Conservation (phyloP, 306 rosid genomes). For the Cyamopsis tetragonoloba region DNA sequence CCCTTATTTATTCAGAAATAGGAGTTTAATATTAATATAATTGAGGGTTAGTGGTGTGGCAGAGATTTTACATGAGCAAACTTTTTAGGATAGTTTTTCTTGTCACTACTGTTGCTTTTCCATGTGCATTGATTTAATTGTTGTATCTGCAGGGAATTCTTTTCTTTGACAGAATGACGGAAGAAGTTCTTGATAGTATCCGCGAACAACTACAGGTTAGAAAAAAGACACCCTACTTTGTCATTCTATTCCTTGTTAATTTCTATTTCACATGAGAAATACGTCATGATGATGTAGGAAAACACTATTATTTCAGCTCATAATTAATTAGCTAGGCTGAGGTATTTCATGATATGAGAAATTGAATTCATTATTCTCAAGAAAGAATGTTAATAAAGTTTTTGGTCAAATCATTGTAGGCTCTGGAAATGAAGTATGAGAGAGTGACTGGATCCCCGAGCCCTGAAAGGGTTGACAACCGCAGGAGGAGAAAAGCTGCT, state of each 20-base stretch:
- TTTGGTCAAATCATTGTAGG: slow-evolving; percentile 43
- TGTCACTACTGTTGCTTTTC: background rate
- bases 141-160: slow-evolving; percentile 64
- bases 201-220: slow-evolving; percentile 63
- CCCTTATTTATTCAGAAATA: no score
- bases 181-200: slow-evolving; percentile 62
- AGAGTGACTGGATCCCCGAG: slow-evolving; percentile 58
- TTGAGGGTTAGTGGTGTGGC: no score
- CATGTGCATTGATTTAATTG: background rate
- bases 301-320: background rate
- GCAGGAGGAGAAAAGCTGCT: slow-evolving; percentile 42
- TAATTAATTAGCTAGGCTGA: background rate
- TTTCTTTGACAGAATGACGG: slow-evolving; percentile 92
- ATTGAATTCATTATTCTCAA: background rate
- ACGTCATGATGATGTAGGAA: background rate
- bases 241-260: background rate
- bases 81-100: slow-evolving; percentile 6
- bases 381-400: background rate
- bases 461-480: slow-evolving; percentile 73
- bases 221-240: background rate
- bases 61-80: background rate
- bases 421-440: slow-evolving; percentile 74
- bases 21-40: no score
- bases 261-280: slow-evolving; percentile 4
- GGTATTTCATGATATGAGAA: background rate